These are phyloP conservation scores for Hansenula sp. DNA, from an alignment of 1,139 yeast species.

Conservation along the genomic window DNA sequence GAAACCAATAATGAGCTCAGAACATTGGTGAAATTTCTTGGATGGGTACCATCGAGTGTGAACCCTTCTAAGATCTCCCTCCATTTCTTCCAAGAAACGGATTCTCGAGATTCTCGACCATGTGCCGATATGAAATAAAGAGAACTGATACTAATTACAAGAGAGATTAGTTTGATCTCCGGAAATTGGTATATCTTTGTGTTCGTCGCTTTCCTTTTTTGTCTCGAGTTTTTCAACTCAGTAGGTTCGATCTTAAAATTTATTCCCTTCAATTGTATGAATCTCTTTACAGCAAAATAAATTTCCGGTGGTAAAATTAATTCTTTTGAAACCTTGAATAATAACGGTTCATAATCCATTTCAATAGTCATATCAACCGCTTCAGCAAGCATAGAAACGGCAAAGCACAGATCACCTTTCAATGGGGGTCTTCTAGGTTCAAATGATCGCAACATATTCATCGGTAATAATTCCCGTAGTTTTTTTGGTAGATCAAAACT, in stretches of 20 bases:
- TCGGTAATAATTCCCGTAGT: constrained; percentile 27
- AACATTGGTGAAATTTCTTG: constrained; percentile 6
- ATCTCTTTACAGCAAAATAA: constrained; percentile 10
- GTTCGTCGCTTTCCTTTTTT: neutral
- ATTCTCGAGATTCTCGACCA: neutral
- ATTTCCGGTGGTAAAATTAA: constrained; percentile 33
- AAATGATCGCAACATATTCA: constrained; percentile 24
- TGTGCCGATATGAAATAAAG: constrained; percentile 10
- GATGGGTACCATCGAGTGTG: constrained; percentile 2
- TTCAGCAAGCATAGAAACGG: constrained; percentile 15
- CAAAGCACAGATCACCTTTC: constrained; percentile 27
- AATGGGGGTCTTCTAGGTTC: constrained; percentile 32
- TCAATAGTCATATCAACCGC: constrained; percentile 12
- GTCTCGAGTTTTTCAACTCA: neutral
- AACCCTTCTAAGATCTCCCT: constrained; percentile 1
- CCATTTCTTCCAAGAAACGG: constrained; percentile 13
- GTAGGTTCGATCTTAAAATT: neutral
- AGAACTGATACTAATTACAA: constrained; percentile 14
- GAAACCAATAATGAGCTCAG: constrained; percentile 5
- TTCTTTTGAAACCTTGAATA: constrained; percentile 29
- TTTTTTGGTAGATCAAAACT: constrained; percentile 29
- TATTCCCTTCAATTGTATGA: constrained; percentile 4
- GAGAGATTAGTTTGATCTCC: constrained; percentile 13
- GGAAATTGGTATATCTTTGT: constrained; percentile 10
- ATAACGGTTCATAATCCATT: constrained; percentile 34